phyloP scores from a whole-genome alignment of 2,329 filamentous ascomycete genomes.

The Pestalotiopsis sp. region DNA sequence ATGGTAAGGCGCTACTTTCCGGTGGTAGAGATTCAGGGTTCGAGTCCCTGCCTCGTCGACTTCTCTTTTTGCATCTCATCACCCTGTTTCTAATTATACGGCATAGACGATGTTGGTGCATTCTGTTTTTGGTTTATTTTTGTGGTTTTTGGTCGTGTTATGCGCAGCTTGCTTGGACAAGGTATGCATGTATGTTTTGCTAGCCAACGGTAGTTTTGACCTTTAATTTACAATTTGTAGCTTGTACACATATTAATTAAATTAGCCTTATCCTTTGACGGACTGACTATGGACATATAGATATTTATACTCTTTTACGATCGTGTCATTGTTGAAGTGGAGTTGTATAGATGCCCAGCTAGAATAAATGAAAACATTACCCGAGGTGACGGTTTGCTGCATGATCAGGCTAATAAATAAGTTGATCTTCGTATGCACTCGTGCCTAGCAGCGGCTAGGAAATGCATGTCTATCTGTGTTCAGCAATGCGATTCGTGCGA shows the following conservation, averaged over 20 bases:
- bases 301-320: no score
- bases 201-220: no score
- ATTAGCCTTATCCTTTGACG: no score
- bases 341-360: background rate
- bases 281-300: no score
- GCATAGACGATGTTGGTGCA: no score
- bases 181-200: no score
- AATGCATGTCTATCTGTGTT: background rate
- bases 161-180: no score
- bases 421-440: background rate
- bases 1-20: slow-evolving; percentile 4
- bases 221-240: no score
- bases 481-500: background rate
- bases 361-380: background rate
- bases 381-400: background rate
- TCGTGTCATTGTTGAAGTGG: no score
- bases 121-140: no score
- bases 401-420: background rate
- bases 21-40: background rate
- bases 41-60: background rate
- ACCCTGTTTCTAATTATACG: background rate
- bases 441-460: background rate
- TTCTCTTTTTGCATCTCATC: background rate
- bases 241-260: no score
- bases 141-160: no score